Evolutionary conservation across 345 rosid genomes (phyloP), one percentile per base, ranked within the genome.

Genomic region (Moringa oleifera): DNA sequence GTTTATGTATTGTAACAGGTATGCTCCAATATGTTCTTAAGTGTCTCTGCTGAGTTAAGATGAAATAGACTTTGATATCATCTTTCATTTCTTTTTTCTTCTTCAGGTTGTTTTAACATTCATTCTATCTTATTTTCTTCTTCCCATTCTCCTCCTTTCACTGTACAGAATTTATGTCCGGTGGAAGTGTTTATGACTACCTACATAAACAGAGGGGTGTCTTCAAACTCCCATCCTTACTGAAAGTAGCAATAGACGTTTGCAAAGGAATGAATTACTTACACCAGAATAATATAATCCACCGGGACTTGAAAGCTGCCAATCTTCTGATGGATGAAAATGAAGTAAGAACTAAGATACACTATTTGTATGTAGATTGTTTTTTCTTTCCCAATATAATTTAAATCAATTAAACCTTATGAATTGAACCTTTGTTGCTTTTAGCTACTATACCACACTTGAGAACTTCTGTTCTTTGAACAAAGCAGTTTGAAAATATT

Each of bases 161-260:
- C 22, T 53, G 47, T n/a, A n/a, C 59, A 94, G 99, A 94, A 73
- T 94, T 79, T 73, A 94, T 94, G 99, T 73, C 84, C 23, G 96
- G 99, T 67, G 99, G 99, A 73, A 94, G 99, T 77, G 97, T 94
- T 28, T 94, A 94, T 72, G 99, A 94, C 75, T 94, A 90, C 79
- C 83, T 94, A 63, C 99, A 94, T 77, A 94, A 94, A 79, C 96
- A 83, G 62, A 83, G 70, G 71, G 97, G 97, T 63, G 82, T 82
- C 53, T 94, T 94, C 76, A 94, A 83, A 85, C 92, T 90, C 68
- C 99, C 99, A 52, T 54, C 86, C 68, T 51, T 94, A 68, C 74
- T 94, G 68, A 94, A 84, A 79, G 96, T 88, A 60, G 97, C 96
- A 51, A 85, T 88, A 62, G 99, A 90, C 78, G 80, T 94, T 60